These are phyloP conservation scores for Xylariomycetidae sp. DNA, from an alignment of 2,329 filamentous ascomycete genomes.

Conservation along the genomic window DNA sequence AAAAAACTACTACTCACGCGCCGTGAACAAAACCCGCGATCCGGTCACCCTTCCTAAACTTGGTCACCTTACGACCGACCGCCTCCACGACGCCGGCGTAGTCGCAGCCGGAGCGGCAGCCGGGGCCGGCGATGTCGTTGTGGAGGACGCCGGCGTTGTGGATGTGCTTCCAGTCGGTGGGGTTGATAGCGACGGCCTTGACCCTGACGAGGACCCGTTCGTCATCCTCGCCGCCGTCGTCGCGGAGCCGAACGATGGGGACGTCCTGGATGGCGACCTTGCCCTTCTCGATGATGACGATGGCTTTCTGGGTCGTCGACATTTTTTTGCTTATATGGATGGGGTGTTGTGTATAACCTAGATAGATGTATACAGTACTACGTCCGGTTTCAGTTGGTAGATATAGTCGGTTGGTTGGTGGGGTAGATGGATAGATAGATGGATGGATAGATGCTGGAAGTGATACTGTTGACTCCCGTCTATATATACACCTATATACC, in stretches of 20 bases:
- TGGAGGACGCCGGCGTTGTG: slow-evolving; percentile 10
- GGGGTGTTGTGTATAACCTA: too few relatives aligned
- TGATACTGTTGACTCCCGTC: too few relatives aligned
- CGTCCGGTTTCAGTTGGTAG: too few relatives aligned
- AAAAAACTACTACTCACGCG: slow-evolving; percentile 13
- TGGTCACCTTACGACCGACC: slow-evolving; percentile 36
- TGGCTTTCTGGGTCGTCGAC: slow-evolving; percentile 15
- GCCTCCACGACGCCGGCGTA: slow-evolving; percentile 44
- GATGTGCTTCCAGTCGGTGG: slow-evolving; percentile 30
- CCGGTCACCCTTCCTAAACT: slow-evolving; percentile 43
- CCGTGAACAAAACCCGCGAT: slow-evolving; percentile 30
- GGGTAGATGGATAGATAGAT: too few relatives aligned
- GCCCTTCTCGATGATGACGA: slow-evolving; percentile 13
- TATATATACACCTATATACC: too few relatives aligned
- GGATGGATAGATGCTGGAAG: too few relatives aligned
- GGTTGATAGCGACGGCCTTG: slow-evolving; percentile 31
- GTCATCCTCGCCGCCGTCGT: too few relatives aligned
- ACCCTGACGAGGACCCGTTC: slow-evolving; percentile 29
- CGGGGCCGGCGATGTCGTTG: slow-evolving; percentile 5
- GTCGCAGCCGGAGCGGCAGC: slow-evolving; percentile 35
- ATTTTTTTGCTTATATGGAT: too few relatives aligned
- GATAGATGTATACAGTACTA: too few relatives aligned
- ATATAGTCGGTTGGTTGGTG: too few relatives aligned
- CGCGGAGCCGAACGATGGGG: slow-evolving; percentile 13
- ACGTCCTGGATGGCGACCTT: slow-evolving; percentile 19